These are phyloP conservation scores for Nephelium lappaceum DNA, from an alignment of 345 rosid species.

Conservation along the genomic window DNA sequence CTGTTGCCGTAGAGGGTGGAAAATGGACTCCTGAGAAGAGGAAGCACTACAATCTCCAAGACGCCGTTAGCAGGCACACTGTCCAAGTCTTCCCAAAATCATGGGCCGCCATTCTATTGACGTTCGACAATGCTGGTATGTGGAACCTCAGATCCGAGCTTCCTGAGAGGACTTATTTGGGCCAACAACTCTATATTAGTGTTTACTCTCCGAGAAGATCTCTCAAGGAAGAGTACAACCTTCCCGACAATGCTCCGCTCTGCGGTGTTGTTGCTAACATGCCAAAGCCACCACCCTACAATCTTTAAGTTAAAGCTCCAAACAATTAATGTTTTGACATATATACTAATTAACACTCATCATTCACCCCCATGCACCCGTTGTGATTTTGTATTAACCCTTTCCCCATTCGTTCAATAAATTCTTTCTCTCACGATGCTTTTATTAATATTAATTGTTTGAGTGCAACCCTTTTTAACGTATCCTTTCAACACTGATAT, in stretches of 20 bases:
- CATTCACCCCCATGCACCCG: no score
- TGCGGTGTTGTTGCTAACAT: conserved; percentile 64
- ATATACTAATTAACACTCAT: no score
- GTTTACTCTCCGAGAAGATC: conserved; percentile 69
- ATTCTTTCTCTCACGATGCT: background rate
- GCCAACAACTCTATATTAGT: conserved; percentile 73
- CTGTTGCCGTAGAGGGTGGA: conserved; percentile 74
- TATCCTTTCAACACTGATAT: no score
- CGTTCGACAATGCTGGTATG: conserved; percentile 93
- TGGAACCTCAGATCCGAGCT: conserved; percentile 85
- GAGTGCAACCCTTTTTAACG: no score
- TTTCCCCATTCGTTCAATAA: background rate
- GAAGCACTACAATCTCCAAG: conserved; percentile 71
- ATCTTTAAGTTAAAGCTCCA: no score
- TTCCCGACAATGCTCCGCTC: conserved; percentile 55
- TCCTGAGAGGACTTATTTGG: conserved; percentile 67
- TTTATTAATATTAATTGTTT: no score
- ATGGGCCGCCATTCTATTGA: conserved; percentile 81
- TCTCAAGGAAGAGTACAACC: conserved; percentile 79
- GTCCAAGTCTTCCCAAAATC: conserved; percentile 84
- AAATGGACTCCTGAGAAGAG: conserved; percentile 85
- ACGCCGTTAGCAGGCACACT: conserved; percentile 84
- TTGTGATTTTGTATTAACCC: background rate
- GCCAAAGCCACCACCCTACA: conserved; percentile 71
- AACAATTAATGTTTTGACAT: no score